Evolutionary conservation across 257 asterid species (phyloP).

Genomic region (Thymus quinquecostatus): DNA sequence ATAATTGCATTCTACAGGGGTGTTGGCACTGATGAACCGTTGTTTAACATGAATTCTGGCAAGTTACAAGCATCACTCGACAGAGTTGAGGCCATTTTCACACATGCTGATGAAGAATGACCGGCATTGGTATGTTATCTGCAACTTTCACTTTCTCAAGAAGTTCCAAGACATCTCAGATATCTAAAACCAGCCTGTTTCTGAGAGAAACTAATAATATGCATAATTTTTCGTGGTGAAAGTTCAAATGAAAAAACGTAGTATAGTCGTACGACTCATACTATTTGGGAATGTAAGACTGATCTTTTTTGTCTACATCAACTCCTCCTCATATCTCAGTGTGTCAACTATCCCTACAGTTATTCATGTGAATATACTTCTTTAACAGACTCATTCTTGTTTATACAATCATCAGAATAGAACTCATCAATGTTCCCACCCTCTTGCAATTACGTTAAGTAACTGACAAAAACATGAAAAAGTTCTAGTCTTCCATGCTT

Average conservation of each 20-base stretch:
- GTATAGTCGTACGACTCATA: background rate
- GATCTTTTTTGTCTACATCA: background rate
- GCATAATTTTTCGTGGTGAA: background rate
- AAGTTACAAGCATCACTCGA: slow-evolving; percentile 87
- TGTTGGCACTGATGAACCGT: slow-evolving; percentile 76
- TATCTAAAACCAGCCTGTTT: background rate
- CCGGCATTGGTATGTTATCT: slow-evolving; percentile 31
- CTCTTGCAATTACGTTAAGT: background rate
- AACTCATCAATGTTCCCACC: background rate
- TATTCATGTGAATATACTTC: background rate
- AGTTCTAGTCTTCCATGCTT: background rate
- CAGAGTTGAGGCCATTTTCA: slow-evolving; percentile 86
- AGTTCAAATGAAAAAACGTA: background rate
- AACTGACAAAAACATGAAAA: background rate
- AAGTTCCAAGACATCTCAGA: background rate
- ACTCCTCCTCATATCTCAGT: background rate
- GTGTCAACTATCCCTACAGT: background rate
- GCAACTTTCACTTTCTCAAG: slow-evolving; percentile 13
- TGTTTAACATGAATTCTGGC: slow-evolving; percentile 93
- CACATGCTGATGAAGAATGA: slow-evolving; percentile 44
- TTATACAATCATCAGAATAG: background rate
- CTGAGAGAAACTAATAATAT: background rate
- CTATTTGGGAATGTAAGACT: background rate
- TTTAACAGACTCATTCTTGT: background rate
- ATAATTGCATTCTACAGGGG: slow-evolving; percentile 53